Evolutionary conservation across 495 filamentous ascomycete species (phyloP).

Genomic region (Aspergillus cavernicola): DNA sequence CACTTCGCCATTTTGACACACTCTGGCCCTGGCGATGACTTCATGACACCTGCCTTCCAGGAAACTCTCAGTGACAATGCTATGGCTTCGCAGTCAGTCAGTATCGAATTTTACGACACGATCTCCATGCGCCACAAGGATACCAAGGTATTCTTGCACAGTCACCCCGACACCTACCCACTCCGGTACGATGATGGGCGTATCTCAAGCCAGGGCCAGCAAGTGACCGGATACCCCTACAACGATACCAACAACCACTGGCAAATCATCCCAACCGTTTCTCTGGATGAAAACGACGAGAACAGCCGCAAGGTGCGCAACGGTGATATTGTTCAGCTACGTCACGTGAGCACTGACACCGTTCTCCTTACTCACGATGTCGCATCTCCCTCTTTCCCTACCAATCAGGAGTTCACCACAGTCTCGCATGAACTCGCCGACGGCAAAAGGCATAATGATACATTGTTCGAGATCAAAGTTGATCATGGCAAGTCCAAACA

Average conservation of each 20-base stretch:
- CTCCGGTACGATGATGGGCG: conserved; percentile 95
- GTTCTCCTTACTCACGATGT: conserved; percentile 93
- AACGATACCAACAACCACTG: conserved; percentile 99
- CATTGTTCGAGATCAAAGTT: conserved; percentile 87
- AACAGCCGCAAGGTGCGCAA: conserved; percentile 67
- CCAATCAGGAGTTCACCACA: conserved; percentile 97
- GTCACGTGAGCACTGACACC: conserved; percentile 84
- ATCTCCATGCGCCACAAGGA: conserved; percentile 94
- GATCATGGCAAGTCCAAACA: conserved; percentile 80
- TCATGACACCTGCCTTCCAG: conserved; percentile 98
- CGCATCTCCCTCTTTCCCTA: conserved; percentile 94
- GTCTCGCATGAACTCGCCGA: conserved; percentile 67
- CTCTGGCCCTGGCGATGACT: conserved; percentile 95
- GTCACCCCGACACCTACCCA: conserved; percentile 84
- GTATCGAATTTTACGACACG: conserved; percentile 84
- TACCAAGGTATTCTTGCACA: conserved; percentile 93
- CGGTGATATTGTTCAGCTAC: conserved; percentile 82
- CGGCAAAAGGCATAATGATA: conserved; percentile 80
- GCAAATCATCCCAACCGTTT: conserved; percentile 74
- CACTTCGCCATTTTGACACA: conserved; percentile 87
- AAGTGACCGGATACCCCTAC: conserved; percentile 96
- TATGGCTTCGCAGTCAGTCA: conserved; percentile 80
- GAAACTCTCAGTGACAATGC: conserved; percentile 92
- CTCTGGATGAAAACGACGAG: conserved; percentile 48
- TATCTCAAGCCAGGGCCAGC: conserved; percentile 95